phyloP scores from a whole-genome alignment of 2,329 filamentous ascomycete species.

The Diaporthe vaccinii region DNA sequence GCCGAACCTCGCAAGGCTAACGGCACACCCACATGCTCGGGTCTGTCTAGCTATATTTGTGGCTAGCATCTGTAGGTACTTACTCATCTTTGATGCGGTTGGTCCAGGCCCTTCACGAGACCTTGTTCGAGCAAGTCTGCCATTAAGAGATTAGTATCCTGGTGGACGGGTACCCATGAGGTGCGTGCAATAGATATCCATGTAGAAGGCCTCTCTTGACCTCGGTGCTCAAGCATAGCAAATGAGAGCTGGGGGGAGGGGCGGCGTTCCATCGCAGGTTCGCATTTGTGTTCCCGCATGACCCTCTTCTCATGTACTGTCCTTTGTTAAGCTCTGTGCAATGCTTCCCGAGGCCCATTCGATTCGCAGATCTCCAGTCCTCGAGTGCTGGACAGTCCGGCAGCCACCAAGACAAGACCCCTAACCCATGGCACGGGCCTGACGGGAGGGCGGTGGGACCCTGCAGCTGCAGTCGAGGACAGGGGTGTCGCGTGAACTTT shows the following conservation, averaged over 20 bases:
- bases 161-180: no score
- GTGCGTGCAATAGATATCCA: not conserved
- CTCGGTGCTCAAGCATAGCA: not conserved
- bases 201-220: not conserved
- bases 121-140: not conserved
- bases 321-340: not conserved
- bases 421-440: slow-evolving; percentile 17
- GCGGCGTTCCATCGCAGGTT: not conserved
- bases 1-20: slow-evolving; percentile 12
- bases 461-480: not conserved
- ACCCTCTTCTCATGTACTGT: slow-evolving; percentile 24
- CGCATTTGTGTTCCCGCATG: not conserved
- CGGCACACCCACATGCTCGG: not conserved
- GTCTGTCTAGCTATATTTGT: not conserved
- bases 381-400: not conserved
- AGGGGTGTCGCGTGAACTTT: slow-evolving; percentile 22
- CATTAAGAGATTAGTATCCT: not conserved
- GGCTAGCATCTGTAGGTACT: not conserved
- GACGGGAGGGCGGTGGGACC: not conserved
- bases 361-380: not conserved
- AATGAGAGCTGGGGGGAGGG: not conserved
- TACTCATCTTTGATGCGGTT: not conserved
- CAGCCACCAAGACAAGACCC: not conserved
- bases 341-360: not conserved
- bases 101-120: not conserved